Evolutionary conservation across 139 green algal genomes (phyloP), one percentile per base, ranked within the genome.

Genomic region (Chlorella sp.): DNA sequence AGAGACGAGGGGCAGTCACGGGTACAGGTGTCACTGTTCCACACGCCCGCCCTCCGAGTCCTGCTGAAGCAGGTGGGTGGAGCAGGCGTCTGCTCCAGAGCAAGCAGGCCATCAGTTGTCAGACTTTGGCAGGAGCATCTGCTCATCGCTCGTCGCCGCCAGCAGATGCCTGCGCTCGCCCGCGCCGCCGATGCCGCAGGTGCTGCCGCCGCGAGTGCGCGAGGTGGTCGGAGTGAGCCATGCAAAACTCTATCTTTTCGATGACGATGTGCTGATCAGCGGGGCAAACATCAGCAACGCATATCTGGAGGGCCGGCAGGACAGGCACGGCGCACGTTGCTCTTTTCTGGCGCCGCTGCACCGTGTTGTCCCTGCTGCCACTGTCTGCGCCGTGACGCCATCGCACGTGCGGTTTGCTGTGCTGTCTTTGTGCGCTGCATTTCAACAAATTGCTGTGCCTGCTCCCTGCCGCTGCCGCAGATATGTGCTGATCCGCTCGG

Each of bases 221-320:
- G 83, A 88, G 73, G 56, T 85, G 31, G 40, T 86, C 9, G 80
- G 83, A 0, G 80, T 86, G 38, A 36, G 45, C 56, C 85, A 90
- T 67, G 67, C 84, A 38, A 90, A 90, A 63, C 62, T 38, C 23
- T 90, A 84, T 31, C 43, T 87, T 5, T 90, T 90, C 60, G 85
- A 90, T 63, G 86, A 89, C 36, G 42, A 62, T 45, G 66, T 91
- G 0, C n/a, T 90, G 7, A 66, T 90, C 17, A 90, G 51, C 25
- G 85, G 85, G 35, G 85, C 85, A 58, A 90, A 90, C 71, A 50
- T 90, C 35, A 84, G 71, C 87, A 63, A 68, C 33, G 75, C 65
- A 15, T 90, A 90, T 71, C 86, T 90, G 17, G 78, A 58, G n/a
- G 74, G 67, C n/a, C 69, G 85, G 15, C 84, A 89, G 73, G 84